A percentile compares a stretch with the other conserved stretches of the same genome.
These are phyloP conservation scores for Neofusicoccum sp. DNA, from an alignment of 2,329 filamentous ascomycete species.

Conservation along the genomic window DNA sequence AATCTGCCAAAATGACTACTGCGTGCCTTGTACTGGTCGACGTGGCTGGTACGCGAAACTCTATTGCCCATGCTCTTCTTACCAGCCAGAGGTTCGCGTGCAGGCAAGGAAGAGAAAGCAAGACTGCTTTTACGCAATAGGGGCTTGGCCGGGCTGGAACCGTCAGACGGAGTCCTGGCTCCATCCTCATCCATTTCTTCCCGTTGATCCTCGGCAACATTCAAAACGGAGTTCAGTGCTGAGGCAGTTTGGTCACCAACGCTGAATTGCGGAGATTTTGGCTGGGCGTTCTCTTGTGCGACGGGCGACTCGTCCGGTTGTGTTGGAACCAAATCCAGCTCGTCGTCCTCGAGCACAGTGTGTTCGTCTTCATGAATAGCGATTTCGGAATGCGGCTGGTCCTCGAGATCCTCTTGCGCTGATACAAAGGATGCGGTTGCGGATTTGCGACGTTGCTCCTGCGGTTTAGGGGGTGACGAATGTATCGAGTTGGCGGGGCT, in stretches of 20 bases:
- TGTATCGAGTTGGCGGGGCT: conserved; percentile 28
- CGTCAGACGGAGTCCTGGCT: conserved; percentile 62
- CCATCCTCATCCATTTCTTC: conserved; percentile 49
- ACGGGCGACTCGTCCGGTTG: background rate
- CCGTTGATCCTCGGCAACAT: conserved; percentile 24
- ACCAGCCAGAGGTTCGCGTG: conserved; percentile 77
- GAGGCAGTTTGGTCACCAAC: conserved; percentile 34
- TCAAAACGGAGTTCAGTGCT: conserved; percentile 29
- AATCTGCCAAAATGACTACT: conserved; percentile 72
- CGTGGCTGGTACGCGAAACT: conserved; percentile 72
- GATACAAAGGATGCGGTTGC: conserved; percentile 48
- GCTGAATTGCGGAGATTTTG: conserved; percentile 31
- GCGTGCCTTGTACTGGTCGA: conserved; percentile 62
- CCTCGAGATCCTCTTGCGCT: conserved; percentile 43
- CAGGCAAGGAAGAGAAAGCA: conserved; percentile 88
- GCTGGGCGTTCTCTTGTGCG: background rate
- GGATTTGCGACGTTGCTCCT: background rate
- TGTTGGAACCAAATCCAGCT: conserved; percentile 16
- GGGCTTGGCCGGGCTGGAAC: conserved; percentile 71
- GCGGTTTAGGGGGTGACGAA: conserved; percentile 8
- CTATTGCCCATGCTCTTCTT: conserved; percentile 79
- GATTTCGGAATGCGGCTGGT: conserved; percentile 21
- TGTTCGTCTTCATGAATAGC: conserved; percentile 20
- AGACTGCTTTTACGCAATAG: conserved; percentile 89
- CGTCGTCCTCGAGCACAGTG: conserved; percentile 25